Evolutionary conservation across 768 basidiomycete genomes (phyloP), one percentile per base, ranked within the genome.

Genomic region (Brasilioporus rufonigricans): DNA sequence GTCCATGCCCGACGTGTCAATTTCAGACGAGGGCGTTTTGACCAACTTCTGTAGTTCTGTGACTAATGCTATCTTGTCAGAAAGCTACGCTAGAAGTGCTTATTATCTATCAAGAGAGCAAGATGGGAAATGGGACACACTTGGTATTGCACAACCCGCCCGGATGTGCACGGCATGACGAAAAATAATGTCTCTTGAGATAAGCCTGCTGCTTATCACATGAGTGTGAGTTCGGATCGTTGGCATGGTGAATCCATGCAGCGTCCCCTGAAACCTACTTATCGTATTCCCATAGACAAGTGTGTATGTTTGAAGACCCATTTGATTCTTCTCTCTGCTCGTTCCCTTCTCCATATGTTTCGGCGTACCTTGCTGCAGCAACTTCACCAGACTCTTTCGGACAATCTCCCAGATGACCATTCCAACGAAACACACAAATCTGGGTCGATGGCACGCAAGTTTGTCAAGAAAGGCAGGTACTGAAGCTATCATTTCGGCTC

Each of bases 371-470:
- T 47, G 49, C 5, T 27, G 27, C 14, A 49, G 66, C 47, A 39
- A 68, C 57, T 61, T 78, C 59, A 39, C 76, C 67, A 60, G 61
- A 55, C 55, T 74, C 65, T 36, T 77, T 72, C 68, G 62, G 48
- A 73, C 60, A 19, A 64, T 57, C 5, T 70, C 61, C 80, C 82
- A 84, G 31, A 93, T 91, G 10, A 78, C 77, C 55, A 89, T 75
- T 2, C 93, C 92, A 2, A 93, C 85, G 61, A 93, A 89, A 63
- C 89, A 91, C 0, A 91, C 77, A 6, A 93, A 73, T 4, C 76
- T 74, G 0, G 92, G 92, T 12, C 78, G 77, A 58, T 77, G 77
- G 10, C 65, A 70, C 0, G 71, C 63, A 19, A 94, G 71, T 65
- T 92, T 93, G 21, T 61, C 60, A 0, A 93, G 74, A 8, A 93